Evolutionary conservation across 257 asterid genomes (phyloP), one percentile per base, ranked within the genome.

Genomic region (Scutellaria galericulata): DNA sequence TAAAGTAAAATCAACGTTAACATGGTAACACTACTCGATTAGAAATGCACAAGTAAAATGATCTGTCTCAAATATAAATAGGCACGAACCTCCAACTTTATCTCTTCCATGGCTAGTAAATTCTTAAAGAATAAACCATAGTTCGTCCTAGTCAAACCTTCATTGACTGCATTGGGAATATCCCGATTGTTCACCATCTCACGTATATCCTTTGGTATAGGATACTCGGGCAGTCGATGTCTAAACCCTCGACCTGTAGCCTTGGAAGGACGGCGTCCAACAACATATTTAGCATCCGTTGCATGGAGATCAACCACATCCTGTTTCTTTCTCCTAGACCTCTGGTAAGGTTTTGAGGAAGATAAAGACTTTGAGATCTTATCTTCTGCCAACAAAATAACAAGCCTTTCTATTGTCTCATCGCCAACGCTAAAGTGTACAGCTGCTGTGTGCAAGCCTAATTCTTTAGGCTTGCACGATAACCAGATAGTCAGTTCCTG

Each of bases 391-490:
- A 92, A 51, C 75, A 95, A 57, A 75, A 92, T 84, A 66, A 88
- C 85, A 20, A 95, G 56, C 55, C 98, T 86, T 62, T 95, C 99
- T 40, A 95, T 86, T 6, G 82, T 80, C 72, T 95, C 98, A 24
- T 92, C 90, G 1, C 87, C 96, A n/a, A 86, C 88, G 22, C 52
- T 79, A 57, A 95, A 77, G 75, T 90, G 96, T 70, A 95, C 87
- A 41, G 98, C 95, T 35, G 98, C 83, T 9, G 85, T 64, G 76
- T 90, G 86, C 79, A 95, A 59, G 61, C 98, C 99, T 37, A 88
- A 83, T 79, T 86, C 96, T 79, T 92, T 90, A n/a, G 98, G 90
- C 77, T 95, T 92, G 85, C 99, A 95, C 12, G 92, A 88, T 48
- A 95, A 47, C 98, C 98, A 95, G 56, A 90, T 48, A 2, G 82